Conservation (phyloP, 371 early-diverging fungal species). For the Catenaria anguillulae region DNA sequence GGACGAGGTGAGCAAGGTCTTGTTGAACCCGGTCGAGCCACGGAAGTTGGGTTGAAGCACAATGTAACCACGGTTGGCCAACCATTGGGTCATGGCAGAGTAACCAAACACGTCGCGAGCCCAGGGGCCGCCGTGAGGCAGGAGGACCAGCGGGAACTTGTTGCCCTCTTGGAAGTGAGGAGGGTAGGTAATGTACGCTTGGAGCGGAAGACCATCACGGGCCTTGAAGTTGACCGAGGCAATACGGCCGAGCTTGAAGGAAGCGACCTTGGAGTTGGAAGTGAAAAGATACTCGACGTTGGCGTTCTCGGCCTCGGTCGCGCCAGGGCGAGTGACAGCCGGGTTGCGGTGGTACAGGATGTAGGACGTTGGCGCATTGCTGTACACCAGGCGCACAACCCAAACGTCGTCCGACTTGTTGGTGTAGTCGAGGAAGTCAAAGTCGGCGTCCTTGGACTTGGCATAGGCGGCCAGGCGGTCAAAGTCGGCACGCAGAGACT, state of each 20-base stretch:
- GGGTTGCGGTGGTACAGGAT: neutral
- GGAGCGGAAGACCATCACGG: constrained; percentile 12
- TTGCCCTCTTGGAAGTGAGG: neutral
- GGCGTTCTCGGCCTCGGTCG: too few species aligned
- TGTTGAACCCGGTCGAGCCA: constrained; percentile 13
- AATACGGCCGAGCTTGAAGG: constrained; percentile 10
- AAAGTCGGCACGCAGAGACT: neutral
- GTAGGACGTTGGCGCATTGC: neutral
- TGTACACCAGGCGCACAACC: neutral
- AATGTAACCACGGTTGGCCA: constrained; percentile 16
- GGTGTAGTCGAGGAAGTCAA: neutral
- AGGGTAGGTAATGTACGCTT: constrained; percentile 14
- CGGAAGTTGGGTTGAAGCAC: constrained; percentile 16
- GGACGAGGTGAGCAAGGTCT: constrained; percentile 7
- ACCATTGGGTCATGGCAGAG: constrained; percentile 10
- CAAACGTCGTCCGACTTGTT: neutral
- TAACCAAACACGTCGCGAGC: constrained; percentile 12
- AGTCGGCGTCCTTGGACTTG: neutral
- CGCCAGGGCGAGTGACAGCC: neutral
- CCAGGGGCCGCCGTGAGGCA: constrained; percentile 17
- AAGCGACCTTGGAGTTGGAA: constrained; percentile 7
- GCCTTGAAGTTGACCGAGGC: constrained; percentile 13
- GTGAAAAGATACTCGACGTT: constrained; percentile 10
- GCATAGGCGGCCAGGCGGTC: neutral
- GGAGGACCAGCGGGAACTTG: constrained; percentile 12